These are phyloP conservation scores for Apiospora sp. DNA, from an alignment of 2,329 filamentous ascomycete genomes.

Conservation along the genomic window DNA sequence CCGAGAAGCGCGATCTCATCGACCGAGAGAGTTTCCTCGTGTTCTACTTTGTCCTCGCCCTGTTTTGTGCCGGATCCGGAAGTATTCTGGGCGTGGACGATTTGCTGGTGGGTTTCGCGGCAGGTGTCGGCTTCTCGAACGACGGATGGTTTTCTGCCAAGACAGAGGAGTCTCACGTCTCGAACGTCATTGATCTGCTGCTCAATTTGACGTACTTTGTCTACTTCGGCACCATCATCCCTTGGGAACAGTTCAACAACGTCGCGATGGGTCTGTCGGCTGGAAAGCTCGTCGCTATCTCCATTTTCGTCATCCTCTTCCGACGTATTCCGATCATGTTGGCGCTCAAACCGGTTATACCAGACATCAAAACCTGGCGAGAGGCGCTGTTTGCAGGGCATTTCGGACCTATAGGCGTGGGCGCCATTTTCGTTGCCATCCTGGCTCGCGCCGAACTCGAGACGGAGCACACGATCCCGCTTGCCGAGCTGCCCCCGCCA, in stretches of 20 bases:
- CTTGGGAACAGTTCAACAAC: conserved; percentile 91
- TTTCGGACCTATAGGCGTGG: conserved; percentile 96
- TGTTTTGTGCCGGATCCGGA: conserved; percentile 95
- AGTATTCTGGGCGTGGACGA: conserved; percentile 93
- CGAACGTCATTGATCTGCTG: conserved; percentile 97
- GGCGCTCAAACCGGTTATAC: conserved; percentile 87
- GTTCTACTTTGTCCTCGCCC: conserved; percentile 95
- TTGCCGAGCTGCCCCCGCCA: conserved; percentile 65
- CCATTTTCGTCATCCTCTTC: conserved; percentile 94
- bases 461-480: conserved; percentile 75
- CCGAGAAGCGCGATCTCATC: conserved; percentile 85
- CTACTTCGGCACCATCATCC: conserved; percentile 95
- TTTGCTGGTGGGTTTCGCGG: conserved; percentile 90
- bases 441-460: conserved; percentile 92
- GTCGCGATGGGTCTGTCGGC: conserved; percentile 76
- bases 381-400: conserved; percentile 97
- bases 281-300: conserved; percentile 93
- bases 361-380: conserved; percentile 97
- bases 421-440: conserved; percentile 94
- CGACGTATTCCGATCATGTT: conserved; percentile 96
- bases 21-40: conserved; percentile 97
- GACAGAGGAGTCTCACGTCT: conserved; percentile 97
- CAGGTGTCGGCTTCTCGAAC: conserved; percentile 98
- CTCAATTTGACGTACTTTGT: conserved; percentile 99
- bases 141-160: conserved; percentile 99